phyloP scores from a whole-genome alignment of 2,329 filamentous ascomycete genomes.

The Paracamarosporium sp. region DNA sequence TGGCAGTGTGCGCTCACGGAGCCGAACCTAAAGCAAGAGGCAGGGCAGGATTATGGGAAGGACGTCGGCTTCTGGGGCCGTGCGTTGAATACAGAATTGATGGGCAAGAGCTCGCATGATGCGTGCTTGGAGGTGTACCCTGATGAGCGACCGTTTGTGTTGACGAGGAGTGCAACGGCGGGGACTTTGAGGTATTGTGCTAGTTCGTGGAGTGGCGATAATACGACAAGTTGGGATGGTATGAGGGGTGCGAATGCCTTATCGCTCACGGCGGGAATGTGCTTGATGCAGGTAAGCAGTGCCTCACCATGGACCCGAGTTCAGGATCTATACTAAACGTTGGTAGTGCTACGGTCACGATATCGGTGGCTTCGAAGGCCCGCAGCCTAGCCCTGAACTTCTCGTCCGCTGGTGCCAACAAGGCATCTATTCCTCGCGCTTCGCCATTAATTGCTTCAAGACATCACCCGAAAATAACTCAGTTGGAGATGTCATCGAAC shows the following conservation, averaged over 20 bases:
- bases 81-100: slow-evolving; percentile 72
- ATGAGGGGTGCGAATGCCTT: slow-evolving; percentile 76
- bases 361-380: slow-evolving; percentile 77
- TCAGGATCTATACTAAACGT: background rate
- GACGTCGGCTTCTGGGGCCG: slow-evolving; percentile 73
- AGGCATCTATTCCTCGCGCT: slow-evolving; percentile 72
- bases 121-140: slow-evolving; percentile 67
- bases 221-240: slow-evolving; percentile 74
- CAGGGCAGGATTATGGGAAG: slow-evolving; percentile 48
- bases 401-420: slow-evolving; percentile 77
- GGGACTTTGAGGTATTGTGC: slow-evolving; percentile 74
- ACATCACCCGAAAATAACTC: slow-evolving; percentile 69
- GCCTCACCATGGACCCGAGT: too few relatives aligned
- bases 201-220: slow-evolving; percentile 79
- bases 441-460: slow-evolving; percentile 82
- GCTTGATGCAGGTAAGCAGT: slow-evolving; percentile 63
- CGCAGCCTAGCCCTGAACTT: slow-evolving; percentile 73
- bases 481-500: slow-evolving; percentile 76
- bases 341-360: slow-evolving; percentile 73
- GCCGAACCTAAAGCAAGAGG: slow-evolving; percentile 30
- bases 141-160: slow-evolving; percentile 68
- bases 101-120: slow-evolving; percentile 74
- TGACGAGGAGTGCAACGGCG: slow-evolving; percentile 74
- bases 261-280: slow-evolving; percentile 72
- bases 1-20: slow-evolving; percentile 68